phyloP scores from a whole-genome alignment of 2,329 filamentous ascomycete genomes.

The Phyllosticta capitalensis region DNA sequence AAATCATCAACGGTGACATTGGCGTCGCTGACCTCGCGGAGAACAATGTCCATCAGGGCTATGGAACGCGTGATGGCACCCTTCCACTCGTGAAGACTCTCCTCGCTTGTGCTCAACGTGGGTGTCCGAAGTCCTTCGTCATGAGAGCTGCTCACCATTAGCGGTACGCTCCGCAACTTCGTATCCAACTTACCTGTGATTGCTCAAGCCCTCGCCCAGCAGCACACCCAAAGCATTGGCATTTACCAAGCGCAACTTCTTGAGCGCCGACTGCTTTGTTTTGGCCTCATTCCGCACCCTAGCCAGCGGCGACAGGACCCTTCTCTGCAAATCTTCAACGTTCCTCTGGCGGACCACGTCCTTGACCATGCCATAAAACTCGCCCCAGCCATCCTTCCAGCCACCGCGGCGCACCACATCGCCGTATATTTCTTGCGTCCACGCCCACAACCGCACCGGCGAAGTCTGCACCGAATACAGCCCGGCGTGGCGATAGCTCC shows the following conservation, averaged over 20 bases:
- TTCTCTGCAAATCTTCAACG: constrained; percentile 58
- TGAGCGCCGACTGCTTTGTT: constrained; percentile 61
- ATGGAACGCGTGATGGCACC: constrained; percentile 71
- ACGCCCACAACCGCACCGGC: constrained; percentile 63
- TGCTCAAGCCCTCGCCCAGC: constrained; percentile 71
- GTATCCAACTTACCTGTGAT: constrained; percentile 30
- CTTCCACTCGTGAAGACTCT: constrained; percentile 52
- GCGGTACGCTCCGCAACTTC: constrained; percentile 15
- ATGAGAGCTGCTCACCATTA: constrained; percentile 43
- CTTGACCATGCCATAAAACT: constrained; percentile 73
- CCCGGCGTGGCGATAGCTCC: constrained; percentile 66
- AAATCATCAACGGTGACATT: constrained; percentile 47
- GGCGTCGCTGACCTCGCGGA: constrained; percentile 58
- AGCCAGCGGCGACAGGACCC: constrained; percentile 69
- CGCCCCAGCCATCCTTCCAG: constrained; percentile 36
- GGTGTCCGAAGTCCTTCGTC: constrained; percentile 44
- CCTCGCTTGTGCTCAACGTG: constrained; percentile 34
- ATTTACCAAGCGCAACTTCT: constrained; percentile 65
- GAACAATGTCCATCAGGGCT: constrained; percentile 74
- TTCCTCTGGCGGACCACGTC: constrained; percentile 66
- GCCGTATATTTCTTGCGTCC: constrained; percentile 59
- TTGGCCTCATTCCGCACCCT: constrained; percentile 65
- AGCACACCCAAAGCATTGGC: constrained; percentile 80
- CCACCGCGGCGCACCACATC: constrained; percentile 43
- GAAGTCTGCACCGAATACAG: constrained; percentile 82